phyloP scores from a whole-genome alignment of 306 rosid species.

The Vigna trinervia region DNA sequence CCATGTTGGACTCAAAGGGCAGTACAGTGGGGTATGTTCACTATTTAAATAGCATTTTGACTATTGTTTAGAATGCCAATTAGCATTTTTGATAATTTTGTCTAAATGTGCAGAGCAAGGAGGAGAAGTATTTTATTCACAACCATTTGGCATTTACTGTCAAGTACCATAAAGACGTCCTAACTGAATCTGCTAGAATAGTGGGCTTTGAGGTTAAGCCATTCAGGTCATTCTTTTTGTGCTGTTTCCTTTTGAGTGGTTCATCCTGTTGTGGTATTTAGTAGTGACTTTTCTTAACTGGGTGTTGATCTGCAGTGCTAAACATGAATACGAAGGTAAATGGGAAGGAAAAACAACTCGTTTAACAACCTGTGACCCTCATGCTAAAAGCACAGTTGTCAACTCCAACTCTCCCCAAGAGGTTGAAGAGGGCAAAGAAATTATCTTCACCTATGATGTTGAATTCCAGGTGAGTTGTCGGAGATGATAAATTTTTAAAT shows the following conservation, averaged over 20 bases:
- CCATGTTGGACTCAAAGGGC: constrained; percentile 91
- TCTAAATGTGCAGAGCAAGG: constrained; percentile 73
- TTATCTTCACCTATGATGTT: constrained; percentile 92
- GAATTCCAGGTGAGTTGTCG: constrained; percentile 79
- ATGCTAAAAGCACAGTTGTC: constrained; percentile 74
- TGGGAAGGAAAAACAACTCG: constrained; percentile 74
- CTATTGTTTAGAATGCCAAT: constrained; percentile 33
- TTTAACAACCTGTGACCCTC: constrained; percentile 93
- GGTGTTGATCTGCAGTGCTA: constrained; percentile 67
- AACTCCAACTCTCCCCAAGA: constrained; percentile 93
- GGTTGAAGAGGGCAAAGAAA: constrained; percentile 87
- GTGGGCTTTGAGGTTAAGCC: constrained; percentile 99
- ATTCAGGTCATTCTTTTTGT: constrained; percentile 62
- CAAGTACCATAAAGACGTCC: constrained; percentile 77
- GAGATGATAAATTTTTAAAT: constrained; percentile 14
- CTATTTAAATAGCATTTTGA: constrained; percentile 37
- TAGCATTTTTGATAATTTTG: constrained; percentile 41
- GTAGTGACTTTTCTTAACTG: constrained; percentile 42
- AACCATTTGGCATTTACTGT: constrained; percentile 94
- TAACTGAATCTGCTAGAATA: constrained; percentile 84
- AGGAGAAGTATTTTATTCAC: constrained; percentile 81
- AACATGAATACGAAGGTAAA: constrained; percentile 86
- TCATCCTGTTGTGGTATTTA: constrained; percentile 34
- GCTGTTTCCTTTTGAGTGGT: constrained; percentile 1
- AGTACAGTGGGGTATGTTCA: constrained; percentile 68